Conservation (phyloP, 2,329 filamentous ascomycete species). For the Scortechinia acanthostroma region DNA sequence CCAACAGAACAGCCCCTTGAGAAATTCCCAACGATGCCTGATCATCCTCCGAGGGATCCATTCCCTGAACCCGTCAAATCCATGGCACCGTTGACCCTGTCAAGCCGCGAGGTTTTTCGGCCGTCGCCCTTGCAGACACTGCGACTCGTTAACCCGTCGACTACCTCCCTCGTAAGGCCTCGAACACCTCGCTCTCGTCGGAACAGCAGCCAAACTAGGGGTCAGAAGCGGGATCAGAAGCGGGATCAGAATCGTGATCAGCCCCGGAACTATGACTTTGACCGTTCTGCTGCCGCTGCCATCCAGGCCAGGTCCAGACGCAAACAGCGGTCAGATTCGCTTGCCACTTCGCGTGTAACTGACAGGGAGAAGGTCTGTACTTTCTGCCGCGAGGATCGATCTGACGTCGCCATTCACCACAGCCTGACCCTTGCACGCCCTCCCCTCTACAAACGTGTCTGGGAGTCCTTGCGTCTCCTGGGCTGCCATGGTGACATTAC, state of each 20-base stretch:
- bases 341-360: background rate
- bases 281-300: conserved; percentile 21
- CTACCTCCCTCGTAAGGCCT: conserved; percentile 18
- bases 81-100: background rate
- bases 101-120: conserved; percentile 14
- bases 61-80: background rate
- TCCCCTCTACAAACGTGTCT: background rate
- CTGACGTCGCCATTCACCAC: background rate
- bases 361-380: background rate
- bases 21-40: conserved; percentile 17
- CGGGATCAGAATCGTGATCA: too few species aligned
- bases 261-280: too few species aligned
- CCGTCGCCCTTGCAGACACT: conserved; percentile 16
- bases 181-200: conserved; percentile 14
- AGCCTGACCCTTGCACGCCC: background rate
- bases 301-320: conserved; percentile 22
- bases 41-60: conserved; percentile 7
- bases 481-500: background rate
- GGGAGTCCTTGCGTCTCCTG: background rate
- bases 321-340: conserved; percentile 16
- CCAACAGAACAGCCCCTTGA: conserved; percentile 11
- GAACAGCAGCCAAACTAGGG: too few species aligned
- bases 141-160: conserved; percentile 22
- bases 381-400: background rate
- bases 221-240: too few species aligned